Evolutionary conservation across 805 yeast species (phyloP).

Genomic region (Candida argentea): DNA sequence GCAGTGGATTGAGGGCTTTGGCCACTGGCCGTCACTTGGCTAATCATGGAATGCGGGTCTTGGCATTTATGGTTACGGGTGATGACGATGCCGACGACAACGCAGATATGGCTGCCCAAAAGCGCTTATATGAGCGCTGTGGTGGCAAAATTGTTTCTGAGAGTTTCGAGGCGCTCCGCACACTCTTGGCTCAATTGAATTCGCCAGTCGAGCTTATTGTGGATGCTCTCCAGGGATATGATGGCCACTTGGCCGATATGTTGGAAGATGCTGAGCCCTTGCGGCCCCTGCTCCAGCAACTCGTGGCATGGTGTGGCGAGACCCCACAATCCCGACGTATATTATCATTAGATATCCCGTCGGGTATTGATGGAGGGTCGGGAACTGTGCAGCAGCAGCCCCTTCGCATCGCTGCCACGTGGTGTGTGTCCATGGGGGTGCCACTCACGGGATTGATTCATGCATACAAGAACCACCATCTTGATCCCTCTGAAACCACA

Average conservation of each 20-base stretch:
- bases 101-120: constrained; percentile 25
- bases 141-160: constrained; percentile 58
- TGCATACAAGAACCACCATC: constrained; percentile 47
- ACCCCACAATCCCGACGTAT: constrained; percentile 31
- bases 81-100: constrained; percentile 34
- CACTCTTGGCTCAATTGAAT: constrained; percentile 37
- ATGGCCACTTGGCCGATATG: constrained; percentile 54
- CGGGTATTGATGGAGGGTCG: constrained; percentile 77
- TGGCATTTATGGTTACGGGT: constrained; percentile 36
- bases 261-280: constrained; percentile 28
- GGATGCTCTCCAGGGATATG: constrained; percentile 82
- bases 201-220: constrained; percentile 71
- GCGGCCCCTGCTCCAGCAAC: constrained; percentile 20
- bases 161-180: constrained; percentile 24
- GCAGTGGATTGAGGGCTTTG: constrained; percentile 65
- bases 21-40: constrained; percentile 72
- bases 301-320: constrained; percentile 62
- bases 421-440: constrained; percentile 62
- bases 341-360: constrained; percentile 69
- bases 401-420: constrained; percentile 36
- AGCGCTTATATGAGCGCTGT: constrained; percentile 42
- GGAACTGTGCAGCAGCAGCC: constrained; percentile 37
- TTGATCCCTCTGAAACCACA: constrained; percentile 36
- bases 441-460: constrained; percentile 57
- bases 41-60: constrained; percentile 62